Evolutionary conservation across 805 yeast species (phyloP).

Genomic region (Metschnikowia koreensis): DNA sequence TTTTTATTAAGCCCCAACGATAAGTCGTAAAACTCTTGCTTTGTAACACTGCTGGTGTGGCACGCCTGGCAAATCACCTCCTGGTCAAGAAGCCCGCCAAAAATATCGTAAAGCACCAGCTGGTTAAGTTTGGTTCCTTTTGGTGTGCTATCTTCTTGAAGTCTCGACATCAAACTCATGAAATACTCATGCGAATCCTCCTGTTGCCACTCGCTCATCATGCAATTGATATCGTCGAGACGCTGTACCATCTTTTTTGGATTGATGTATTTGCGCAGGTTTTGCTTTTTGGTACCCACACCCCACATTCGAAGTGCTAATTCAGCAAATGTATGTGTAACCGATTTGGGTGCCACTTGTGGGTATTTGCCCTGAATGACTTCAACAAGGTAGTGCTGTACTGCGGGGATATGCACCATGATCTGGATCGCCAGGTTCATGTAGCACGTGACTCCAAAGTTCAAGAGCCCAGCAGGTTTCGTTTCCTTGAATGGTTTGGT

Average conservation of each 20-base stretch:
- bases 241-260: slow-evolving; percentile 73
- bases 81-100: slow-evolving; percentile 88
- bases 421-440: slow-evolving; percentile 95
- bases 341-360: slow-evolving; percentile 53
- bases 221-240: slow-evolving; percentile 82
- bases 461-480: slow-evolving; percentile 73
- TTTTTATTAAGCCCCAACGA: slow-evolving; percentile 70
- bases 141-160: slow-evolving; percentile 92
- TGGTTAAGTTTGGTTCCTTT: slow-evolving; percentile 79
- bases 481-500: slow-evolving; percentile 45
- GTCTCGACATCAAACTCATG: slow-evolving; percentile 83
- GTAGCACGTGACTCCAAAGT: slow-evolving; percentile 95
- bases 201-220: slow-evolving; percentile 97
- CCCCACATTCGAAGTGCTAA: slow-evolving; percentile 70
- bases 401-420: slow-evolving; percentile 84
- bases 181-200: slow-evolving; percentile 97
- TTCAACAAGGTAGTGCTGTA: slow-evolving; percentile 77
- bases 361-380: slow-evolving; percentile 52
- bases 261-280: slow-evolving; percentile 51
- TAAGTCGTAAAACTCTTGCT: slow-evolving; percentile 91
- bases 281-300: slow-evolving; percentile 32
- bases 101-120: slow-evolving; percentile 85
- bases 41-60: slow-evolving; percentile 78
- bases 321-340: slow-evolving; percentile 65
- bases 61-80: slow-evolving; percentile 81